Evolutionary conservation across 257 asterid genomes (phyloP).

Genomic region (Solanum microdontum): DNA sequence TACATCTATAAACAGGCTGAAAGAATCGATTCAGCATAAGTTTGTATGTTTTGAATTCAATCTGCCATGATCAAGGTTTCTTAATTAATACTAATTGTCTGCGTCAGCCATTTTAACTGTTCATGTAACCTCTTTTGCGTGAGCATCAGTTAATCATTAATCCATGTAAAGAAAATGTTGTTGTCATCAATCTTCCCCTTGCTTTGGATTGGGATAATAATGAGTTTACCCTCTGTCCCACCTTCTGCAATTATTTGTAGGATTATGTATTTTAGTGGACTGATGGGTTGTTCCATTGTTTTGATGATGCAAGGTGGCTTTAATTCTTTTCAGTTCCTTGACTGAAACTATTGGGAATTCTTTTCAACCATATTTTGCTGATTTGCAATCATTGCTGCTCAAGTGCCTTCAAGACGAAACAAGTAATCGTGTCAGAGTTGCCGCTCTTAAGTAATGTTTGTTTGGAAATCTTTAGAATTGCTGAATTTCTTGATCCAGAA

Average conservation of each 20-base stretch:
- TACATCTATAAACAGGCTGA: background rate
- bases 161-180: background rate
- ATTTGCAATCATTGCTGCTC: constrained; percentile 73
- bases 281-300: constrained; percentile 12
- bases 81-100: background rate
- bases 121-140: background rate
- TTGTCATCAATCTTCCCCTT: background rate
- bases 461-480: background rate
- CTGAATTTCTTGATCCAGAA: background rate
- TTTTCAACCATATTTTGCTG: constrained; percentile 76
- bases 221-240: background rate
- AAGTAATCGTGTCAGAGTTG: constrained; percentile 89
- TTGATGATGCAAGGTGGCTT: constrained; percentile 61
- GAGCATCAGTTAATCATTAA: background rate
- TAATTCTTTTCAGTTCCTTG: constrained; percentile 96
- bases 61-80: constrained; percentile 13
- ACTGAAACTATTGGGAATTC: constrained; percentile 96
- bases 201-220: background rate
- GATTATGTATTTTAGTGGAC: background rate
- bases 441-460: constrained; percentile 86
- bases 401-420: constrained; percentile 97
- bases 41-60: background rate
- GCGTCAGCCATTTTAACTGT: background rate
- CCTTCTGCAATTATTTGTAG: background rate
- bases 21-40: background rate